Percentiles rank a stretch among this genome's conserved stretches.
These are phyloP conservation scores for Petunia hybrid DNA, from an alignment of 305 asterid species.

Conservation along the genomic window DNA sequence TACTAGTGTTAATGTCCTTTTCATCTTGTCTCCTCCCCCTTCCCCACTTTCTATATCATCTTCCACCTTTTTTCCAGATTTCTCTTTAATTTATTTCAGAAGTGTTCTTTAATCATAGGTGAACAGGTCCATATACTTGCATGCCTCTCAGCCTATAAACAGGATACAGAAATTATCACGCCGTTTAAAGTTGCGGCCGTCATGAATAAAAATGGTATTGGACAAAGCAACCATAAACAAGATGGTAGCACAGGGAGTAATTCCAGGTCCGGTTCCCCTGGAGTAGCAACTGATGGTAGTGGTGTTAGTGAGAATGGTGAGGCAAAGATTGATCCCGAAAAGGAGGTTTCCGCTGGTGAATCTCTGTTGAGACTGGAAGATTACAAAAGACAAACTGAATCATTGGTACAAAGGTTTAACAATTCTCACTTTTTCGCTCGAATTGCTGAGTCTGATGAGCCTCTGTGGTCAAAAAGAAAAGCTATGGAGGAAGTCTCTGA, in stretches of 20 bases:
- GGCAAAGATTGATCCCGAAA: constrained; percentile 50
- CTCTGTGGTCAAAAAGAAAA: constrained; percentile 89
- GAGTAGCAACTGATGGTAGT: constrained; percentile 41
- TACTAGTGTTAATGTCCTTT: constrained; percentile 9
- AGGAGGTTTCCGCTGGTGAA: constrained; percentile 71
- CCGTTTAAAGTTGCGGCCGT: constrained; percentile 97
- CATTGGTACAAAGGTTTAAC: constrained; percentile 68
- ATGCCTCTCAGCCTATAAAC: constrained; percentile 86
- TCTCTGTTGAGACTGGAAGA: constrained; percentile 93
- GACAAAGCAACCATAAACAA: constrained; percentile 56
- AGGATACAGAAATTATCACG: constrained; percentile 89
- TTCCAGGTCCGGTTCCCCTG: constrained; percentile 48
- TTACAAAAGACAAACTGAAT: constrained; percentile 80
- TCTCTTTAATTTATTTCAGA: constrained; percentile 34
- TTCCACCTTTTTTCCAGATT: background rate
- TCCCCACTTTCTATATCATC: constrained; percentile 25
- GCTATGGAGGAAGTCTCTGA: constrained; percentile 57
- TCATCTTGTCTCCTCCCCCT: background rate
- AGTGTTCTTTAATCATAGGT: constrained; percentile 55
- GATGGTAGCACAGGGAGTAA: constrained; percentile 57
- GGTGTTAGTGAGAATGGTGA: constrained; percentile 50
- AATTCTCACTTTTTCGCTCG: constrained; percentile 93
- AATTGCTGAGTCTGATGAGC: constrained; percentile 80
- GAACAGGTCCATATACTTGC: constrained; percentile 87
- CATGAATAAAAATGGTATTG: constrained; percentile 79